Evolutionary conservation across 352 stramenopile genomes (phyloP).

Genomic region (Phytophthora boehmeriae): DNA sequence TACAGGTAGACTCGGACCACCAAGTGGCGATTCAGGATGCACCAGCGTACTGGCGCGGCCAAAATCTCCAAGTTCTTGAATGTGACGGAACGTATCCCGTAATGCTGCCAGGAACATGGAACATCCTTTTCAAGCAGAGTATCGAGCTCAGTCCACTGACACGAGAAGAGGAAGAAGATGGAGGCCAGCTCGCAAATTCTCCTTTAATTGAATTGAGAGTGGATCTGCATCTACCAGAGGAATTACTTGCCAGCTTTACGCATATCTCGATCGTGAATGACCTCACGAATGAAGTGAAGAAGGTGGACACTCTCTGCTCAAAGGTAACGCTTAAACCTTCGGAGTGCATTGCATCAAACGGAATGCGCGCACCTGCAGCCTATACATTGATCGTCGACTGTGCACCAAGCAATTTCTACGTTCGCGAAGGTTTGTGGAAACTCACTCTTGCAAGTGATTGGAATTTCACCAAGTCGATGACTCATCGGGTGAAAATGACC

Average conservation of each 20-base stretch:
- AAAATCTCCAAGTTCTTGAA: constrained; percentile 55
- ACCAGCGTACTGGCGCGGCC: constrained; percentile 53
- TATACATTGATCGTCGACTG: constrained; percentile 75
- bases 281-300: constrained; percentile 37
- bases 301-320: constrained; percentile 39
- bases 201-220: constrained; percentile 42
- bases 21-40: constrained; percentile 48
- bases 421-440: constrained; percentile 61
- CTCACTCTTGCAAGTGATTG: constrained; percentile 62
- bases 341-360: background rate
- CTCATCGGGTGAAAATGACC: constrained; percentile 46
- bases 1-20: constrained; percentile 56
- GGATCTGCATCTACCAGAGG: constrained; percentile 67
- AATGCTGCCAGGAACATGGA: constrained; percentile 54
- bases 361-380: background rate
- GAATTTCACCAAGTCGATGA: constrained; percentile 41
- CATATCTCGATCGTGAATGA: constrained; percentile 63
- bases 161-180: constrained; percentile 5
- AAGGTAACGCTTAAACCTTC: constrained; percentile 22
- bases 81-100: constrained; percentile 51
- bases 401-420: constrained; percentile 23
- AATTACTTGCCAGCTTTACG: constrained; percentile 44
- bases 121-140: constrained; percentile 65
- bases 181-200: background rate
- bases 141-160: constrained; percentile 41